Percentiles rank a stretch among this genome's conserved stretches.
Evolutionary conservation across 148 eudicot species (phyloP).

Genomic region (Simmondsia chinensis): DNA sequence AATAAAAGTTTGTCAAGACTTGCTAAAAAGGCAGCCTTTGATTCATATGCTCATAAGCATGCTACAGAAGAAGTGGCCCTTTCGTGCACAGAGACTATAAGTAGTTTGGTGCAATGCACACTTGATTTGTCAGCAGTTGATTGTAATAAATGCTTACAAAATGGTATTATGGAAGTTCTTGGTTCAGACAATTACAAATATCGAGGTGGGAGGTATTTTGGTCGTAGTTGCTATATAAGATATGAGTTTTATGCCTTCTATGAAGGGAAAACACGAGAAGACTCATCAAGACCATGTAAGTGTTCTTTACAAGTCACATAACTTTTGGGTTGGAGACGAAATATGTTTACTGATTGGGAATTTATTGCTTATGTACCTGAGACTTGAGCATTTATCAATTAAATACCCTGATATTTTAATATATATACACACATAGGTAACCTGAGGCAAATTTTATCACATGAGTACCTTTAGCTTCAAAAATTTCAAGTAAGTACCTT

Average conservation of each 20-base stretch:
- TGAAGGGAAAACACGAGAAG: conserved; percentile 9
- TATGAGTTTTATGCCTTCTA: conserved; percentile 18
- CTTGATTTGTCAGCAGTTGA: conserved; percentile 28
- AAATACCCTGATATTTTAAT: too few relatives aligned
- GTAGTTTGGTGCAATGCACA: conserved; percentile 40
- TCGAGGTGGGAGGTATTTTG: conserved; percentile 17
- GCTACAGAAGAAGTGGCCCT: conserved; percentile 7
- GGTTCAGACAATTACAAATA: conserved; percentile 1
- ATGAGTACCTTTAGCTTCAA: too few relatives aligned
- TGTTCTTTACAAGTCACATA: too few relatives aligned
- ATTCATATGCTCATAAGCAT: conserved; percentile 7
- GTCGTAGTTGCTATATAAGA: conserved; percentile 26
- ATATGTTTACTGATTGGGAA: too few relatives aligned
- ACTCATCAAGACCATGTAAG: not conserved
- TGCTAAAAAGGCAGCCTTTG: conserved; percentile 8
- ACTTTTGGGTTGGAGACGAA: too few relatives aligned
- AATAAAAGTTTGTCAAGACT: conserved; percentile 4
- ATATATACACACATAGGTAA: too few relatives aligned
- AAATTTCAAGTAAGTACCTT: too few relatives aligned
- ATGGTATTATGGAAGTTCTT: conserved; percentile 12
- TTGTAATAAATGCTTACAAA: conserved; percentile 23
- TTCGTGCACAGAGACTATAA: not conserved
- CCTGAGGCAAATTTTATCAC: not conserved
- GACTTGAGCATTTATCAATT: not conserved
- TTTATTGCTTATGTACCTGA: too few relatives aligned